Percentiles rank a stretch among this genome's conserved stretches.
These are phyloP conservation scores for Acacia crassicarpa DNA, from an alignment of 306 rosid genomes.

Conservation along the genomic window DNA sequence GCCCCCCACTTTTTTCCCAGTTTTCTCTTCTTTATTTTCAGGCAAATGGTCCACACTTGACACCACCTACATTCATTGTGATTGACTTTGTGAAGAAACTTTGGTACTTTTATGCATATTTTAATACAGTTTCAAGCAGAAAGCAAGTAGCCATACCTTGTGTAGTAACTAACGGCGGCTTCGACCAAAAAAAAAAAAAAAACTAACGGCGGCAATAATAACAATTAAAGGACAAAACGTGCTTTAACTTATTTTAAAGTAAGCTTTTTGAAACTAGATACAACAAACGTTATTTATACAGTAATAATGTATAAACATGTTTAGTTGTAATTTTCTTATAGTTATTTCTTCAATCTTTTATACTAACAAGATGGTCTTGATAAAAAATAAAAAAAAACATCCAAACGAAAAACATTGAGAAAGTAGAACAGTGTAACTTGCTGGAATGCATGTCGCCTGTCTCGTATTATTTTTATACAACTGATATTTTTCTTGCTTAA, in stretches of 20 bases:
- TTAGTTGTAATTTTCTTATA: background rate
- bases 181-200: too few species aligned
- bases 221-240: slow-evolving; percentile 66
- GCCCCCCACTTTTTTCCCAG: slow-evolving; percentile 23
- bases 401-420: background rate
- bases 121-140: slow-evolving; percentile 25
- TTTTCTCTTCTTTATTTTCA: slow-evolving; percentile 26
- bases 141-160: slow-evolving; percentile 33
- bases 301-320: background rate
- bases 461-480: slow-evolving; percentile 20
- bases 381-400: background rate
- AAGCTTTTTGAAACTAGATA: slow-evolving; percentile 38
- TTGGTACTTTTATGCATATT: slow-evolving; percentile 8
- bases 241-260: slow-evolving; percentile 41
- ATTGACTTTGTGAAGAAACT: slow-evolving; percentile 38
- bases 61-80: slow-evolving; percentile 33
- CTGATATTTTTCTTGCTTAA: slow-evolving; percentile 22
- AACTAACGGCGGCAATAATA: slow-evolving; percentile 35
- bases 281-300: background rate
- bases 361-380: background rate
- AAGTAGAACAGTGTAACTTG: slow-evolving; percentile 20
- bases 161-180: slow-evolving; percentile 28
- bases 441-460: slow-evolving; percentile 33
- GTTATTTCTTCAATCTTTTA: background rate
- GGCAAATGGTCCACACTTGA: slow-evolving; percentile 33